A percentile compares a stretch with the other conserved stretches of the same genome.
Evolutionary conservation across 176 grass and related monocot species (phyloP).

Genomic region (Aegilops sharonensis): DNA sequence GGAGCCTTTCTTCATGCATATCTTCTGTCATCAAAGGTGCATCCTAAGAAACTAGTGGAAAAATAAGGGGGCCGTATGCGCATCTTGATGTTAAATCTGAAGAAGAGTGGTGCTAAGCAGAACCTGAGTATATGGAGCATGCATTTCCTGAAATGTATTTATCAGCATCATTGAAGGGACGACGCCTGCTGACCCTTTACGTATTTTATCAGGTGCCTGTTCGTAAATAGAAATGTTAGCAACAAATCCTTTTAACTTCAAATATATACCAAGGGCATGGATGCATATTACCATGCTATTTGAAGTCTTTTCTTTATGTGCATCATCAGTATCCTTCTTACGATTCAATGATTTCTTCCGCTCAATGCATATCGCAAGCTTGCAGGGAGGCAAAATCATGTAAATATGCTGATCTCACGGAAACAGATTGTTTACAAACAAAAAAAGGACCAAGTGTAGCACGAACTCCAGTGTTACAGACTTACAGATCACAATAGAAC

Average conservation of each 20-base stretch:
- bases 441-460: background rate
- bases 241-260: conserved; percentile 17
- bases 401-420: conserved; percentile 20
- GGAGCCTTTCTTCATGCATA: conserved; percentile 99
- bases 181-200: conserved; percentile 76
- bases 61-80: conserved; percentile 25
- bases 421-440: background rate
- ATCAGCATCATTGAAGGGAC: conserved; percentile 84
- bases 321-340: conserved; percentile 42
- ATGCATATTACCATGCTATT: conserved; percentile 53
- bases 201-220: conserved; percentile 46
- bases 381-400: conserved; percentile 27
- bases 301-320: conserved; percentile 44
- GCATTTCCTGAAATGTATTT: conserved; percentile 85
- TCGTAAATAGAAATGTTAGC: conserved; percentile 35
- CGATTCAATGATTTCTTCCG: conserved; percentile 67
- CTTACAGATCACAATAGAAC: background rate
- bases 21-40: conserved; percentile 98
- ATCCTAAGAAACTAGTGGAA: conserved; percentile 70
- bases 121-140: conserved; percentile 98
- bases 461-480: background rate
- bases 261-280: conserved; percentile 25
- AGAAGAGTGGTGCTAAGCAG: conserved; percentile 36
- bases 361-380: conserved; percentile 92
- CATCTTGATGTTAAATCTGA: conserved; percentile 22